Base-by-base conservation (phyloP, 225 moss, liverwort and hornwort genomes). In the Pseudoscleropodium purum region DNA sequence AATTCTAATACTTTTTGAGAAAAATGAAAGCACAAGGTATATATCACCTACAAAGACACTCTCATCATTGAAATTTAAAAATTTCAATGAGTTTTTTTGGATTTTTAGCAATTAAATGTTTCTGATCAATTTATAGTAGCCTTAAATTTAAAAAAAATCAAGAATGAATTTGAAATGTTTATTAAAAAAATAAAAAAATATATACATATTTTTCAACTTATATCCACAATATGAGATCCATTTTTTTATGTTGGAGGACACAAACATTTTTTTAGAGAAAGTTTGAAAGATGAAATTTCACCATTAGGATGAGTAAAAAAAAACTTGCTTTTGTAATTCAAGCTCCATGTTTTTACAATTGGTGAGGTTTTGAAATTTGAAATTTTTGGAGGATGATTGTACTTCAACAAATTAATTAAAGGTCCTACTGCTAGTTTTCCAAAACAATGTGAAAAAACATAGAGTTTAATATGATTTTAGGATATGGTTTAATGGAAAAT, bases 401-500 rank as follows among this genome's bases (percentile, higher is more conserved):
- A 27, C 9, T 41, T 26, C 14, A 41, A 26, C 15, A 41, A 70
- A 24, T 14, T 11, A 37, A 68, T 20, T 37, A 37, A 36, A 68
- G 37, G 4, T 21, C 7, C 12, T 68, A 21, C 4, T 4, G 16
- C n/a, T n/a, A n/a, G n/a, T n/a, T 17, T 1, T 23, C 12, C 6
- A 20, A n/a, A 21, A 21, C 1, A n/a, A 23, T n/a, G 19, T 68
- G 12, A 36, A 12, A 37, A 37, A 37, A 68, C 0, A 21, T 37
- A 21, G 2, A 21, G 5, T 66, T 66, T 66, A 33, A 33, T 0
- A 33, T 65, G 33, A 17, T 65, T 33, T 65, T 18, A 18, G 2
- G 1, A 23, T 4, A n/a, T n/a, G 6, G 1, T n/a, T n/a, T n/a
- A n/a, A 23, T 4, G 2, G 1, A n/a, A n/a, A 1, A n/a, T n/a